Base-by-base conservation (phyloP, 495 filamentous ascomycete species). In the Penicillium verhagenii region DNA sequence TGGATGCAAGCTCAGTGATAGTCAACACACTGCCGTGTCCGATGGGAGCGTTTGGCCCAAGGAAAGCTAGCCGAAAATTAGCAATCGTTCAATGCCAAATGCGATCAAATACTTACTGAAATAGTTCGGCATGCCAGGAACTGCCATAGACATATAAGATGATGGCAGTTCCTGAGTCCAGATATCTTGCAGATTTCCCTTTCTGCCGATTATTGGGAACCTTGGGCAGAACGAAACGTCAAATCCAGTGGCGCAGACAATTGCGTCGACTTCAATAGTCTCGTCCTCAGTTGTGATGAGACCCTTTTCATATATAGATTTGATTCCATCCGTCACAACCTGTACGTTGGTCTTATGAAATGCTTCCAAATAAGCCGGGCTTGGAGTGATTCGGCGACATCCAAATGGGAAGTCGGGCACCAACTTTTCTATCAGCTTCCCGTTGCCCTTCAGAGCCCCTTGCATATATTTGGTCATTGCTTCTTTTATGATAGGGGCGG, bases 201-300 rank as follows among this genome's bases (percentile, higher is more conserved):
- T 51, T 1, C 56, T 55, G 0, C 77, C 77, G 7, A 67, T 20
- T 11, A 74, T 29, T 11, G 65, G 62, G 60, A 64, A 78, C 6
- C 25, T 24, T 1, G 76, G 73, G 6, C 64, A 43, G 45, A 67
- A 74, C 3, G 66, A 69, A 0, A 69, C 69, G 47, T 81, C 67
- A 51, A 80, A 82, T 0, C 79, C 79, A 1, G 75, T 77, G 16
- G 75, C 65, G 60, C 75, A 80, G 20, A 81, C 68, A 19, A 82
- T 72, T 2, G 79, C 52, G 47, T 81, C 78, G n/a, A 74, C 65
- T 23, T 75, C 62, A 14, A 67, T 47, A 23, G 62, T 54, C 13
- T 60, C 46, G 0, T 55, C 56, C 1, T 52, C 19, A 0, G 3
- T n/a, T 18, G 66, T 75, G 4, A 65, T 53, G 37, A 81, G 72